These are phyloP conservation scores for Leccinum broughii DNA, from an alignment of 768 basidiomycete genomes.

Conservation along the genomic window DNA sequence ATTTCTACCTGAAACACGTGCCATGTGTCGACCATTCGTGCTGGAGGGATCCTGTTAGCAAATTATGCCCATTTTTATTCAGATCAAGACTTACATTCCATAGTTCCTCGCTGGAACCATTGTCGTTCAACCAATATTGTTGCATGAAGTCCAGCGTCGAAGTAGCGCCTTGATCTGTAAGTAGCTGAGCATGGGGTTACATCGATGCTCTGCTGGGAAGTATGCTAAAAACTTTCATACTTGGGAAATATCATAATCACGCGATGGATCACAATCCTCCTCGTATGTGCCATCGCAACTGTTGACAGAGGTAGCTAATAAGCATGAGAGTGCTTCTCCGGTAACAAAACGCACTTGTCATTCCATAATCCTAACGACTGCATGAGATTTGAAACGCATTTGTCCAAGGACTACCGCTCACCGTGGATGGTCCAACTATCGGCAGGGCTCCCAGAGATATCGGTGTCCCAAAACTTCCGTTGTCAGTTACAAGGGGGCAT, in stretches of 20 bases:
- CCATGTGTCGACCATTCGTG: constrained; percentile 76
- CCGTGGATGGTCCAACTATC: constrained; percentile 78
- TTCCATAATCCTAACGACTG: constrained; percentile 58
- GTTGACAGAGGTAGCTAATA: background rate
- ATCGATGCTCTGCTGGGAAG: background rate
- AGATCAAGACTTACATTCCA: constrained; percentile 55
- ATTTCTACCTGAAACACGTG: constrained; percentile 42
- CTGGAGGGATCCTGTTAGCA: constrained; percentile 29
- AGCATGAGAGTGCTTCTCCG: background rate
- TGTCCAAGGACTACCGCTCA: constrained; percentile 28
- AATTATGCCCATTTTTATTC: background rate
- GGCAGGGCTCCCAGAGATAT: constrained; percentile 59
- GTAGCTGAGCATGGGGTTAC: constrained; percentile 41
- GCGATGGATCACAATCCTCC: constrained; percentile 41
- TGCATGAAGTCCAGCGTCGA: constrained; percentile 62
- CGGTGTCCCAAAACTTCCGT: constrained; percentile 69
- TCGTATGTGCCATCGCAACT: constrained; percentile 55
- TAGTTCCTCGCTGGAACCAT: constrained; percentile 59
- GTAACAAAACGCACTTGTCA: constrained; percentile 46
- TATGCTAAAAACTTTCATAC: constrained; percentile 28
- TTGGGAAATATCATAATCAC: constrained; percentile 45
- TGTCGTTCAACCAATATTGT: constrained; percentile 60
- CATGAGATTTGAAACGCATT: constrained; percentile 4
- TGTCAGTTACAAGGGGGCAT: constrained; percentile 1
- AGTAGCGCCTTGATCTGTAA: constrained; percentile 55